phyloP scores from a whole-genome alignment of 371 early-diverging fungal genomes.

The Mucor mucedo region DNA sequence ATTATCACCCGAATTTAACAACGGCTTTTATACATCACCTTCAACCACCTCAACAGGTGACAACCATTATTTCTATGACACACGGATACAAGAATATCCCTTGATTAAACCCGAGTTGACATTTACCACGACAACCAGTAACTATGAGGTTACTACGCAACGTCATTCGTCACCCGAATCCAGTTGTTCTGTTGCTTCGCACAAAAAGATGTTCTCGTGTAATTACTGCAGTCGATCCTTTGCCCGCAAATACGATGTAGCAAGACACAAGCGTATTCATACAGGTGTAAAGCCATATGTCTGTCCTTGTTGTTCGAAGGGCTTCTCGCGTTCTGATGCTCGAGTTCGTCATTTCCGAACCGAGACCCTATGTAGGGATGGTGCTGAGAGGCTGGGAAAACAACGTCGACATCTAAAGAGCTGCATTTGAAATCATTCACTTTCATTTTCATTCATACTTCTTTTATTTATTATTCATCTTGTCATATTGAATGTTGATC shows the following conservation, averaged over 20 bases:
- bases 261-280: conserved; percentile 57
- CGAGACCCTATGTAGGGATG: conserved; percentile 43
- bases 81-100: background rate
- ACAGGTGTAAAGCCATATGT: conserved; percentile 67
- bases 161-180: background rate
- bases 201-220: conserved; percentile 9
- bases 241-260: conserved; percentile 52
- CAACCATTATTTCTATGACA: background rate
- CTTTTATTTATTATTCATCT: background rate
- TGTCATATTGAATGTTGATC: background rate
- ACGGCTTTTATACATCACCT: background rate
- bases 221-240: conserved; percentile 23
- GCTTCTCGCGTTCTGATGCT: conserved; percentile 72
- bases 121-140: background rate
- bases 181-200: background rate
- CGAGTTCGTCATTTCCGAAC: conserved; percentile 59
- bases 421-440: background rate
- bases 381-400: conserved; percentile 5
- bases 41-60: background rate
- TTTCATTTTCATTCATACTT: background rate
- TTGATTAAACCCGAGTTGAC: background rate
- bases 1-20: background rate
- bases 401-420: background rate
- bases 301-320: conserved; percentile 63
- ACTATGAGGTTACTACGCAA: background rate